Percentiles rank a stretch among this genome's conserved stretches.
These are phyloP conservation scores for Prototheca wickerhamii DNA, from an alignment of 163 green algal genomes.

Conservation along the genomic window DNA sequence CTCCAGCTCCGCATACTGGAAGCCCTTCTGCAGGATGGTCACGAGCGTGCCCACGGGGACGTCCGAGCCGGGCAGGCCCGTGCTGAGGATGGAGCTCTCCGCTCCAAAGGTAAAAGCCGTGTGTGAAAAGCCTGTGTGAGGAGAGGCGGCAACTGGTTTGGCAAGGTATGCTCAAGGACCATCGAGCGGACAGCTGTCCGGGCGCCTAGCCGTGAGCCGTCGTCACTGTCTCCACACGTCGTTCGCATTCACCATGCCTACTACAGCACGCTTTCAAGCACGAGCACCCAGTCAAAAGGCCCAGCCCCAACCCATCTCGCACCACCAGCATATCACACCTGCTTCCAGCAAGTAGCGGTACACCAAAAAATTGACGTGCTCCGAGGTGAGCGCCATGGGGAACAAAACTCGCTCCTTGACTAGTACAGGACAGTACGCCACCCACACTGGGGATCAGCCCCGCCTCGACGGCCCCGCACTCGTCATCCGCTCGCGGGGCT, in stretches of 20 bases:
- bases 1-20: constrained; percentile 95
- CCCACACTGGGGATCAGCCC: too few relatives aligned
- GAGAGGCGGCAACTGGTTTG: background rate
- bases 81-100: constrained; percentile 64
- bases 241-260: too few relatives aligned
- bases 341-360: constrained; percentile 94
- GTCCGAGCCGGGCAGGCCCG: constrained; percentile 64
- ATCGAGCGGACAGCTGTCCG: too few relatives aligned
- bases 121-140: constrained; percentile 79
- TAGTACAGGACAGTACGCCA: too few relatives aligned
- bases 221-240: too few relatives aligned
- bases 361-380: constrained; percentile 94
- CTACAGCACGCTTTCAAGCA: too few relatives aligned
- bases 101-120: constrained; percentile 87
- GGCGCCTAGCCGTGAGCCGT: too few relatives aligned
- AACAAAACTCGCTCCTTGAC: background rate
- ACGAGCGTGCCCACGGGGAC: constrained; percentile 87
- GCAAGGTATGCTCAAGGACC: background rate
- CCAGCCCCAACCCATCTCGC: background rate
- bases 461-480: too few relatives aligned
- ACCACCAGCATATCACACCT: constrained; percentile 34
- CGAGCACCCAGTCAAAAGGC: background rate
- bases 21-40: constrained; percentile 88
- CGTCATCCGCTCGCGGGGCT: too few relatives aligned
- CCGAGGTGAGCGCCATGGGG: constrained; percentile 50